A percentile compares a stretch with the other conserved stretches of the same genome.
Conservation (phyloP, 2,329 filamentous ascomycete species). For the Neonectria sp. region DNA sequence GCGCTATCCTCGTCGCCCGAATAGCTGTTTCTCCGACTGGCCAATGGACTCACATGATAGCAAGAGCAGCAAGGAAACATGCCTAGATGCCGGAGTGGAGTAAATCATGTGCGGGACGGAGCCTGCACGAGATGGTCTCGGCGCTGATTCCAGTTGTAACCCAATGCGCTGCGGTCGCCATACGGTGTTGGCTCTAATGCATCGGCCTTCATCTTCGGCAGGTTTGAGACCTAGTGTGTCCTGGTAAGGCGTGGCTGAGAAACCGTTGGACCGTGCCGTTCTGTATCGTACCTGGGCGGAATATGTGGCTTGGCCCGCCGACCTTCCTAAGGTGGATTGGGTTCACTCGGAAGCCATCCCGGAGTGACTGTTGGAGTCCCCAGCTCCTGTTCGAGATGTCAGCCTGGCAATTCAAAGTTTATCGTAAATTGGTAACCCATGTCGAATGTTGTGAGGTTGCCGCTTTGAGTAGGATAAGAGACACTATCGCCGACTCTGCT, state of each 20-base stretch:
- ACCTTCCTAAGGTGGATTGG: not conserved
- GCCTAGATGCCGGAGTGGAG: conserved; percentile 11
- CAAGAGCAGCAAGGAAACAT: conserved; percentile 10
- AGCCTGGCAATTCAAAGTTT: not conserved
- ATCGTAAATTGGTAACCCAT: not conserved
- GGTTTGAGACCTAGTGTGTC: not conserved
- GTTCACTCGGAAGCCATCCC: conserved; percentile 5
- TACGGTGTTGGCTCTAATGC: not conserved
- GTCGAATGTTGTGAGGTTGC: conserved; percentile 1
- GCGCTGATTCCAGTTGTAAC: conserved; percentile 8
- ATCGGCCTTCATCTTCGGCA: not conserved
- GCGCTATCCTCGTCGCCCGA: conserved; percentile 19
- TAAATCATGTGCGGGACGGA: not conserved
- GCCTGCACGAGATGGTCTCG: not conserved
- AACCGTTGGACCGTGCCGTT: conserved; percentile 19
- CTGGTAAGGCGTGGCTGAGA: conserved; percentile 10
- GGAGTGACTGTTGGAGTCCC: not conserved
- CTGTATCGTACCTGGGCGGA: conserved; percentile 9
- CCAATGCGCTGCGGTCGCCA: not conserved
- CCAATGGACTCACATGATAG: conserved; percentile 19
- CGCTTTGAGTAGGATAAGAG: conserved; percentile 14
- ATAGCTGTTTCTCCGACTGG: conserved; percentile 14
- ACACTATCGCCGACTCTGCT: conserved; percentile 18
- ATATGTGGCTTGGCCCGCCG: conserved; percentile 9
- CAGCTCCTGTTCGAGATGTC: not conserved